A percentile compares a stretch with the other conserved stretches of the same genome.
These are phyloP conservation scores for Claviceps sorghi DNA, from an alignment of 2,329 filamentous ascomycete genomes.

Conservation along the genomic window DNA sequence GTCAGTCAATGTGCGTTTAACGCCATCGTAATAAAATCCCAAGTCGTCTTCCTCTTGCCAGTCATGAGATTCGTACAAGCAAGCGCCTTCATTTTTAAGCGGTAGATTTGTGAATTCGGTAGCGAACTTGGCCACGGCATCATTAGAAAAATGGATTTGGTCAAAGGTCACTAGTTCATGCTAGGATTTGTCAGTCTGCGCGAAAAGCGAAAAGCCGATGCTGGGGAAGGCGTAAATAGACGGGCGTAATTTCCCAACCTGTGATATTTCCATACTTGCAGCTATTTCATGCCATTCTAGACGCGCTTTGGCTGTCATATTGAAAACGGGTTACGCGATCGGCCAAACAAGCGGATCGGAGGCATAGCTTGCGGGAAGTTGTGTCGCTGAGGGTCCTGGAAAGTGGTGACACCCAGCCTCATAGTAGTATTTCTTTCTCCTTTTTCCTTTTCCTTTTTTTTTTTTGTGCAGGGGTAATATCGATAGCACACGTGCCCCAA, in stretches of 20 bases:
- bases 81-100: constrained; percentile 10
- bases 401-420: not conserved
- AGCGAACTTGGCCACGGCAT: constrained; percentile 30
- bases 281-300: not conserved
- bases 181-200: constrained; percentile 22
- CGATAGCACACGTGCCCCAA: not conserved
- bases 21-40: constrained; percentile 75
- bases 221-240: too few species aligned
- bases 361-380: not conserved
- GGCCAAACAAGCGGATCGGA: not conserved
- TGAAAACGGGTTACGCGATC: not conserved
- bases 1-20: constrained; percentile 79
- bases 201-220: too few species aligned
- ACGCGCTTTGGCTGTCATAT: not conserved
- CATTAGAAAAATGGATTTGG: constrained; percentile 40
- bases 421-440: not conserved
- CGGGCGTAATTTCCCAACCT: not conserved
- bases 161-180: constrained; percentile 46
- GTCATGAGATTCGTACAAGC: not conserved
- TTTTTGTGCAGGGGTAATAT: not conserved
- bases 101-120: constrained; percentile 27
- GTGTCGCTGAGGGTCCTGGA: not conserved
- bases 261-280: not conserved
- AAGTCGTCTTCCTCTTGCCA: constrained; percentile 45
- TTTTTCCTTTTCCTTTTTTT: too few species aligned